A percentile compares a stretch with the other conserved stretches of the same genome.
Conservation (phyloP, 306 rosid genomes). For the Trichosanthes truncata region DNA sequence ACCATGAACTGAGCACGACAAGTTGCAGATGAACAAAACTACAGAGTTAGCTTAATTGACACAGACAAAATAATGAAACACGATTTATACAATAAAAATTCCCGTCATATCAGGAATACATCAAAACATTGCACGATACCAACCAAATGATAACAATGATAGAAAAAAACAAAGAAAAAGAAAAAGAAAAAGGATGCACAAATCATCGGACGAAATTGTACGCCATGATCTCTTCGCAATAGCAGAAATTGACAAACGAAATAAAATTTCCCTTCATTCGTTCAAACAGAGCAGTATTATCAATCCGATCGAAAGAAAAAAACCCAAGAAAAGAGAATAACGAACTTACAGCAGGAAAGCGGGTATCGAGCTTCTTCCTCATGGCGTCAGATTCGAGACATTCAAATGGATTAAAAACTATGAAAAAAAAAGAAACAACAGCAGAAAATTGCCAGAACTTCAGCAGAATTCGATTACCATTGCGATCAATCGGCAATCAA, state of each 20-base stretch:
- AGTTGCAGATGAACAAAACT: background rate
- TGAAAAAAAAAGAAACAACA: constrained; percentile 12
- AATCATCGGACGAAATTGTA: background rate
- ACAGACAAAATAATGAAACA: background rate
- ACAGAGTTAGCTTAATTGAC: background rate
- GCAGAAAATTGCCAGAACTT: constrained; percentile 16
- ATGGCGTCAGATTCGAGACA: constrained; percentile 41
- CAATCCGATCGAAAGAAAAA: background rate
- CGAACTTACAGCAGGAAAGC: constrained; percentile 87
- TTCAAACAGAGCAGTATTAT: constrained; percentile 3
- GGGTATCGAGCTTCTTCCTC: constrained; percentile 97
- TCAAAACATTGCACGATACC: constrained; percentile 5
- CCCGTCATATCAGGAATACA: background rate
- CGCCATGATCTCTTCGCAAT: background rate
- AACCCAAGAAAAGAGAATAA: background rate
- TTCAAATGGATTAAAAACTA: constrained; percentile 11
- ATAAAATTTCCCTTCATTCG: background rate
- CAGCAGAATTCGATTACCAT: constrained; percentile 23
- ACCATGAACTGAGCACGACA: background rate
- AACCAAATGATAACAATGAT: background rate
- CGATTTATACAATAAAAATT: background rate
- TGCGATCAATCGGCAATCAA: constrained; percentile 12
- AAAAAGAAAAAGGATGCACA: background rate
- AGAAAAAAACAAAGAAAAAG: background rate
- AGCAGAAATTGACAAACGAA: background rate